Base-by-base conservation (phyloP, 2,329 filamentous ascomycete genomes). In the Calonectria crousiana region DNA sequence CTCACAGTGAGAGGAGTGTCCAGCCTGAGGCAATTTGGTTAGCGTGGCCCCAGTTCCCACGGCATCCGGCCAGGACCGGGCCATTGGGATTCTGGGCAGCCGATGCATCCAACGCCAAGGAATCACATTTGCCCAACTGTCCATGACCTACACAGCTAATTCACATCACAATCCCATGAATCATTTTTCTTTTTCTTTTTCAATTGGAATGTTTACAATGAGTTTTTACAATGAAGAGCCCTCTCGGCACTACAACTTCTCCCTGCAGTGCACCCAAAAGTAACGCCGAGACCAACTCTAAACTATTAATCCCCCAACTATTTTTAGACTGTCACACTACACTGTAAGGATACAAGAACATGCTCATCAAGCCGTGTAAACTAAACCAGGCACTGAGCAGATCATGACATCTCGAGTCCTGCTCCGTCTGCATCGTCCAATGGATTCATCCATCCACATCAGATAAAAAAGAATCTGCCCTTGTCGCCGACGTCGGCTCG, bases 401-500 rank as follows among this genome's bases (percentile, higher is more conserved):
- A 62, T 62, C 34, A 20, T 38, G n/a, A 30, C 56, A 62, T 56
- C 13, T 20, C 10, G 14, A 14, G 34, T 6, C 56, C n/a, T 41
- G 16, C 56, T 20, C 56, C 32, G 16, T 26, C 13, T 4, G 56
- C 56, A 41, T 28, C 56, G 16, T 62, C 56, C 56, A 62, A 62
- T 62, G 6, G 56, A 41, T 41, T 18, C 34, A 1, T 62, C 23
- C 38, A 38, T 41, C 34, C 14, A 30, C 56, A 62, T 62, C 56
- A 62, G 56, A 62, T 62, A 30, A 62, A 60, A 60, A 62, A 62
- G 16, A 32, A 32, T 8, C 11, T 6, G 10, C 26, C 56, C 56
- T 5, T 26, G 56, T 62, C 56, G 56, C 56, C 56, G 56, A 62
- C 23, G 34, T 62, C 56, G 56, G 56, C 56, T 62, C n/a, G 41